Base-by-base conservation (phyloP, 306 rosid species). In the Rosa lucieae region DNA sequence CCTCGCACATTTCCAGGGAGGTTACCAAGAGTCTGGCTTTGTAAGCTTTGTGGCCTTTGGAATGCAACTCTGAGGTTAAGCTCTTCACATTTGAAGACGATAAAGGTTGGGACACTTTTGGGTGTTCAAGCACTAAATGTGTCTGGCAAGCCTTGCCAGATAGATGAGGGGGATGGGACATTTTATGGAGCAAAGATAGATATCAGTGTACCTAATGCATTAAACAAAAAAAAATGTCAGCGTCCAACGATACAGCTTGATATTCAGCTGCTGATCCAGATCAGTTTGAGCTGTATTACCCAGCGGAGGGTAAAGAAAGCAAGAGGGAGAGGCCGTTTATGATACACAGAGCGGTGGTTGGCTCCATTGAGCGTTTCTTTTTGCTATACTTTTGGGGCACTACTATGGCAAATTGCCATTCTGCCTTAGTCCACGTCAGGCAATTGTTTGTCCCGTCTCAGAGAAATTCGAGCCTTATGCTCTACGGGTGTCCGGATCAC, bases 181-280 rank as follows among this genome's bases (percentile, higher is more conserved):
- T 94, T 92, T 84, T 90, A 90, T 79, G 97, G 98, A 81, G 97
- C 98, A 72, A 94, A 94, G 85, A 94, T 94, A 77, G 98, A 94
- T 80, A 89, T 90, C 82, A 89, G 93, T 53, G 97, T 94, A 65
- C 90, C 98, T 43, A 97, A 94, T 82, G 97, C 97, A 5, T 78
- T 94, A 84, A 89, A 43, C 46, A 79, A 53, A 89, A 97, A 97
- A 84, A 94, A 92, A 79, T 94, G 89, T 74, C 97, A 92, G 84
- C 90, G 96, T 79, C 97, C 97, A 82, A 94, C 97, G n/a, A 84
- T 92, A 80, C 94, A 94, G 98, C 92, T 94, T 80, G 98, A 94
- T 78, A 92, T 94, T 87, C 97, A 94, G 86, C 98, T 94, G 74
- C 98, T 26, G 83, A 84, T 70, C 17, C 21, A 17, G 59, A 52